Base-by-base conservation (phyloP, 331 rosid genomes). In the Acacia concinna region DNA sequence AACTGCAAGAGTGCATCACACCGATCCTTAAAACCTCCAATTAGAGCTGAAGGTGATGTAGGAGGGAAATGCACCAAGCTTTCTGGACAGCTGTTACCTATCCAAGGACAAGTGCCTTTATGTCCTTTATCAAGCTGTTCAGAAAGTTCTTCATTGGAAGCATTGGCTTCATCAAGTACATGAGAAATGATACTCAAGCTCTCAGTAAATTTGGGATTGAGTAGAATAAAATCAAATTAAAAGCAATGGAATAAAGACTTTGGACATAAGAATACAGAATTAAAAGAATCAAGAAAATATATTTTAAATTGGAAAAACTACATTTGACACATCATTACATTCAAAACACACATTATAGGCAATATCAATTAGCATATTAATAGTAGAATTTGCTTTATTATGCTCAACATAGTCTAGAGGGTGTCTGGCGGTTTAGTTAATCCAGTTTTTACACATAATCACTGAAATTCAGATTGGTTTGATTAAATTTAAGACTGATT, bases 11-110 rank as follows among this genome's bases (percentile, higher is more conserved):
- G 97, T 69, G 97, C 97, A 90, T 96, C 99, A 86, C 98, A 91
- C 80, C 99, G 86, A 81, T 93, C 99, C 91, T 93, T 96, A 74
- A 87, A 96, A 34, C 97, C 99, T 54, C 99, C 99, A 71, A 96
- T 87, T 57, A 96, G 84, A 78, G 99, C 98, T n/a, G 98, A 91
- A 83, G 90, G 89, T 79, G 97, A 92, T 49, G 98, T 89, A 67
- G 98, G 96, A 87, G 98, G 99, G 82, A 96, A 96, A 77, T 96
- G 98, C 89, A 89, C 98, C 91, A 96, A 89, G 84, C 99, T 93
- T 79, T 96, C 98, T 15, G 98, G 98, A 86, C 99, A 96, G 85
- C 89, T 91, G 75, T 91, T 91, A 84, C 98, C 99, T 90, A 89
- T 90, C 99, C 99, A 96, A 76, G 98, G 92, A 87, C 99, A 96